Conservation (phyloP, 2,329 filamentous ascomycete genomes). For the Trichoderma atrobrunneum region DNA sequence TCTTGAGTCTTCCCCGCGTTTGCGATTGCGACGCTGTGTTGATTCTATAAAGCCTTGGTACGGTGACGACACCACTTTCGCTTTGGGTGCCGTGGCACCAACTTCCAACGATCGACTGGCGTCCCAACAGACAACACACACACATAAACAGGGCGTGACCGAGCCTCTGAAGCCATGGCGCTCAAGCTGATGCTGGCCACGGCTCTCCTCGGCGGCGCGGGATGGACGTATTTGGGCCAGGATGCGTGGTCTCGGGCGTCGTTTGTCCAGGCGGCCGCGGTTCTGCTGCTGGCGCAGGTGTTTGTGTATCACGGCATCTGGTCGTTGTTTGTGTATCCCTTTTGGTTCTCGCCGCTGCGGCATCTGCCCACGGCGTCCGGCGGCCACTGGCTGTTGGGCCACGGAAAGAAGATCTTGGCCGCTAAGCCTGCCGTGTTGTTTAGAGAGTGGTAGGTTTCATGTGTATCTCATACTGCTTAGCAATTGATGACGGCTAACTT, state of each 20-base stretch:
- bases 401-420: slow-evolving; percentile 40
- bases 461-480: neutral
- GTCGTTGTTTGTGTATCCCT: slow-evolving; percentile 47
- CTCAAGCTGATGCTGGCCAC: slow-evolving; percentile 27
- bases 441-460: slow-evolving; percentile 46
- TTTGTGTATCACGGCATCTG: slow-evolving; percentile 38
- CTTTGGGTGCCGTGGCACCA: neutral
- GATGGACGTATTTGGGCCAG: slow-evolving; percentile 22
- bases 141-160: neutral
- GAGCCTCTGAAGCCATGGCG: slow-evolving; percentile 4
- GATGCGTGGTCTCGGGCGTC: slow-evolving; percentile 30
- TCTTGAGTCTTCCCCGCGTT: neutral
- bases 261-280: slow-evolving; percentile 35
- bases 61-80: neutral
- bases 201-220: slow-evolving; percentile 27
- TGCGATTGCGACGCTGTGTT: neutral
- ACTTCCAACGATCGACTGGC: neutral
- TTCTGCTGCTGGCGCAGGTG: slow-evolving; percentile 37
- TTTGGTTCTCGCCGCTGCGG: slow-evolving; percentile 48
- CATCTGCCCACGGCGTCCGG: slow-evolving; percentile 45
- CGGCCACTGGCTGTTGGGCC: slow-evolving; percentile 48
- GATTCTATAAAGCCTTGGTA: neutral
- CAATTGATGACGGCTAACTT: neutral
- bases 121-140: neutral
- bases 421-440: slow-evolving; percentile 44